Base-by-base conservation (phyloP, 2,329 filamentous ascomycete species). In the Fusarium sp. region DNA sequence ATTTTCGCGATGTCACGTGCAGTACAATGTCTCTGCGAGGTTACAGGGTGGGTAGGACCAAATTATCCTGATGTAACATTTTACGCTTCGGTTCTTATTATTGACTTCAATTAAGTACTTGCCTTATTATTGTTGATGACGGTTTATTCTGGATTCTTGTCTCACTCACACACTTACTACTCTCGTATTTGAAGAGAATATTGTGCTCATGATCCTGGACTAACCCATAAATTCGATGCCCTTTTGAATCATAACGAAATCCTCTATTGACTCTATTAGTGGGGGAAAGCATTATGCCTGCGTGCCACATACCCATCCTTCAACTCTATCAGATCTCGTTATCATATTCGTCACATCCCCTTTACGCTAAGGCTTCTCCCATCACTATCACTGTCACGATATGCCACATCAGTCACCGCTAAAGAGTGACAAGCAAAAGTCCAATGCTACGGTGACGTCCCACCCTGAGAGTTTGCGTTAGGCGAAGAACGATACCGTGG, bases 1-100 rank as follows among this genome's bases (percentile, higher is more conserved):
- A 35, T 31, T 41, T 41, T 66, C 70, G 65, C 70, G 70, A 47
- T 31, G 46, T 72, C 70, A 72, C 68, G 70, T 72, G 70, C 59
- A n/a, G 9, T 17, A 18, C 11, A 3, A 3, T 13, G 4, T 9
- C n/a, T 11, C 13, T 20, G 4, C 5, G 14, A 9, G 3, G 12
- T 31, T 31, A 13, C 29, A 65, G 46, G 38, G 49, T 65, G 47
- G 10, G 11, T 27, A 31, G 14, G 18, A 25, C 36, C 15, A n/a
- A 39, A 39, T n/a, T 9, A 14, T n/a, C 14, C 29, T n/a, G 25
- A 22, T 27, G 33, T 5, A 17, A 18, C 15, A 12, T 18, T 13
- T 13, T 31, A 33, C 29, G 29, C 35, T 13, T 49, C n/a, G 22
- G 20, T 18, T 13, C 13, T 49, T 17, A 49, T 31, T 17, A 17